Evolutionary conservation across 345 rosid genomes (phyloP), one percentile per base, ranked within the genome.

Genomic region (Populus simonii): DNA sequence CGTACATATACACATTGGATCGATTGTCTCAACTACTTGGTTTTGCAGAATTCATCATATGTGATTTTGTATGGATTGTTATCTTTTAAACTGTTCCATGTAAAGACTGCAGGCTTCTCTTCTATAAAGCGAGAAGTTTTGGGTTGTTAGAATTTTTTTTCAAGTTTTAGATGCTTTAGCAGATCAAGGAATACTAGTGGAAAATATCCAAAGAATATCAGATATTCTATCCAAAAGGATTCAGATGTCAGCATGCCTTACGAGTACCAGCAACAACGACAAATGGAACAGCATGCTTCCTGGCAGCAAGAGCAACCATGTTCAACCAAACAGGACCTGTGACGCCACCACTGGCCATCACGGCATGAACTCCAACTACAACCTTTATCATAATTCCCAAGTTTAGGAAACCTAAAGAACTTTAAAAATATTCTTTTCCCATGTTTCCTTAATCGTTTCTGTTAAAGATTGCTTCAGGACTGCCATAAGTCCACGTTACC

Each of bases 271-370:
- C 98, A 41, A 92, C 90, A 49, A 94, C 98, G 75, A 94, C 97
- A 74, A 94, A 94, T 68, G 98, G 97, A 78, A 94, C 97, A 75
- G 92, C 98, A 62, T 94, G 96, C 84, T 88, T 94, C 83, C 91
- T 78, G 63, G 96, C 94, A 53, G 97, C 97, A 78, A 92, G 92
- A 17, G 98, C 97, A 78, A 90, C 93, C 96, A 91, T 91, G 85
- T 92, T 92, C 84, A 94, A 85, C 73, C 98, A 97, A 81, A 94
- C 93, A 71, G 98, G 93, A 74, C 93, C 98, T 80, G 92, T 88
- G 72, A 92, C 93, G 70, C 96, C 97, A 67, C 97, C 96, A 88
- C 91, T 89, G 36, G 98, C 96, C 96, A 94, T 88, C 62, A 92
- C 97, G 63, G 91, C 97, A 81, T 92, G 97, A 78, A 97, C 97